These are phyloP conservation scores for Tephrocybe rancida DNA, from an alignment of 768 basidiomycete genomes.

Conservation along the genomic window DNA sequence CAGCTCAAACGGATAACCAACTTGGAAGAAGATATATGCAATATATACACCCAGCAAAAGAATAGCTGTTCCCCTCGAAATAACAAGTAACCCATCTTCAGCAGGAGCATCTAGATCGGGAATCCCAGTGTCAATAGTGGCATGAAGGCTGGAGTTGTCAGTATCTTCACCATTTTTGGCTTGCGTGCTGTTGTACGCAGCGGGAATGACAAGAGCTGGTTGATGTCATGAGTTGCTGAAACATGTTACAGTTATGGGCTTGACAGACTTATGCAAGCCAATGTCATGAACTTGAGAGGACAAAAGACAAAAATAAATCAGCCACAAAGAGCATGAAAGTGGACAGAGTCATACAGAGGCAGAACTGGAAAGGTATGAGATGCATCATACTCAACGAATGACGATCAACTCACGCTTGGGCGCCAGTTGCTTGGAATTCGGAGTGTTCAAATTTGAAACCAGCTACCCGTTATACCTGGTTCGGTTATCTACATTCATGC, in stretches of 20 bases:
- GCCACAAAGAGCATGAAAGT: conserved; percentile 9
- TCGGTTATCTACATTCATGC: neutral
- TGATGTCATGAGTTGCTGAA: conserved; percentile 8
- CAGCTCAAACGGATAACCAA: conserved; percentile 26
- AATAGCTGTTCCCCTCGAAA: conserved; percentile 82
- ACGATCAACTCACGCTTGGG: conserved; percentile 71
- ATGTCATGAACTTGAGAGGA: conserved; percentile 68
- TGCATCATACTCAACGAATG: neutral
- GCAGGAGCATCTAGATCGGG: conserved; percentile 26
- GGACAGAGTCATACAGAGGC: conserved; percentile 53
- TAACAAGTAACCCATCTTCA: conserved; percentile 59
- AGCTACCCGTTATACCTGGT: conserved; percentile 37
- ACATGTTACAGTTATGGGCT: neutral
- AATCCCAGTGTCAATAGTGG: conserved; percentile 1
- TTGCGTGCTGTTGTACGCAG: conserved; percentile 70
- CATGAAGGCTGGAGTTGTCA: neutral
- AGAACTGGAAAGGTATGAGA: conserved; percentile 33
- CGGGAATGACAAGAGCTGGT: conserved; percentile 83
- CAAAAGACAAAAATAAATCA: neutral
- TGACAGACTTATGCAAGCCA: conserved; percentile 79
- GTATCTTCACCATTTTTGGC: conserved; percentile 9
- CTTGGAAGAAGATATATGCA: conserved; percentile 78
- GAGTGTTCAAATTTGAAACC: conserved; percentile 70
- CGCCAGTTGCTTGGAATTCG: conserved; percentile 79
- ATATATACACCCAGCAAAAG: conserved; percentile 75